Percentiles rank a stretch among this genome's conserved stretches.
Evolutionary conservation across 2,329 filamentous ascomycete species (phyloP).

Genomic region (Apiospora rasikravindrae): DNA sequence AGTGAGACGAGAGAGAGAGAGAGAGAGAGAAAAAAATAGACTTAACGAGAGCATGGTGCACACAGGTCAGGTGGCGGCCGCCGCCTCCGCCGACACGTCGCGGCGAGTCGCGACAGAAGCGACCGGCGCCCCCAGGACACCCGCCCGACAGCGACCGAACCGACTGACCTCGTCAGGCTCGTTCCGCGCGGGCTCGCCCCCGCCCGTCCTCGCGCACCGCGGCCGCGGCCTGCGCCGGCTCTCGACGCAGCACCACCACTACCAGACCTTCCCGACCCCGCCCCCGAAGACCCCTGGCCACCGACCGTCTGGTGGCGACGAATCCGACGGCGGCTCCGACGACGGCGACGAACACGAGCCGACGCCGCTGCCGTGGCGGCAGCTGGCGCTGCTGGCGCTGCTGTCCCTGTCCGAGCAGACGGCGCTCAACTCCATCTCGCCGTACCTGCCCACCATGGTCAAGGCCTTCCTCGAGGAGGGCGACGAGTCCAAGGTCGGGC

Average conservation of each 20-base stretch:
- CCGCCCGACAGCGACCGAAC: not conserved
- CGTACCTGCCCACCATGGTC: constrained; percentile 94
- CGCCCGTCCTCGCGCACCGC: constrained; percentile 29
- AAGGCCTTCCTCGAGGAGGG: constrained; percentile 76
- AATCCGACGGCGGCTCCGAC: constrained; percentile 36
- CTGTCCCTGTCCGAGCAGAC: constrained; percentile 95
- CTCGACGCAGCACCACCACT: constrained; percentile 59
- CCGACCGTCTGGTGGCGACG: constrained; percentile 37
- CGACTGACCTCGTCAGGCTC: constrained; percentile 34
- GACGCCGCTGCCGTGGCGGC: constrained; percentile 80
- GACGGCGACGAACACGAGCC: constrained; percentile 48
- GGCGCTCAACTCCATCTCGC: constrained; percentile 93
- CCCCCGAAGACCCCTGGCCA: constrained; percentile 70
- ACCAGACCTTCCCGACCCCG: constrained; percentile 81
- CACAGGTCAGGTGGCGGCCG: constrained; percentile 17
- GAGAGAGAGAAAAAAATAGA: not conserved
- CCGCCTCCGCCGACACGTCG: not conserved
- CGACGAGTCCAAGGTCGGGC: constrained; percentile 69
- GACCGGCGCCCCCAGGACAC: not conserved
- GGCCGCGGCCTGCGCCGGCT: constrained; percentile 34
- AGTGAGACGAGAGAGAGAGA: too few species aligned
- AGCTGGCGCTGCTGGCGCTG: constrained; percentile 83
- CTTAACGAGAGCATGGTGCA: constrained; percentile 16
- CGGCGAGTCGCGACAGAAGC: not conserved
- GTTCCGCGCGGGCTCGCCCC: constrained; percentile 40